A percentile compares a stretch with the other conserved stretches of the same genome.
phyloP scores from a whole-genome alignment of 2,329 filamentous ascomycete species.

The Neopestalotiopsis sp. region DNA sequence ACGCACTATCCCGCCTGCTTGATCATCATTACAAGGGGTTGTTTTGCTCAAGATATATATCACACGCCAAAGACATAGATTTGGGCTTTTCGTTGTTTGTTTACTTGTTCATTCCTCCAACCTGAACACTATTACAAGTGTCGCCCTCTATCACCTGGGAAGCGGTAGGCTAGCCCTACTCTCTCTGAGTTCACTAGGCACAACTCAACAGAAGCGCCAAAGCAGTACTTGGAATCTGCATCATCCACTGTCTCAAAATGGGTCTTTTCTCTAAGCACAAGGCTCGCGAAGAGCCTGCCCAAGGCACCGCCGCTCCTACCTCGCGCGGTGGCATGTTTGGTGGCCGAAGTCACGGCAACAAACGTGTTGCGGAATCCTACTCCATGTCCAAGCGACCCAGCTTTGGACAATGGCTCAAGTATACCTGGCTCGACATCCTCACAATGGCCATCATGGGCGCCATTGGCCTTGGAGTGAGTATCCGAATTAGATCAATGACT shows the following conservation, averaged over 20 bases:
- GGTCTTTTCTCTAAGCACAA: slow-evolving; percentile 18
- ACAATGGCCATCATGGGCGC: slow-evolving; percentile 71
- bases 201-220: too few species aligned
- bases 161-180: neutral
- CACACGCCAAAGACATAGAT: neutral
- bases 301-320: neutral
- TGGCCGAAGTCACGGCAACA: neutral
- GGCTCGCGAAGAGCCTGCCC: slow-evolving; percentile 8
- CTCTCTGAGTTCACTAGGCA: neutral
- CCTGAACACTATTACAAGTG: neutral
- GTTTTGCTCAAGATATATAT: neutral
- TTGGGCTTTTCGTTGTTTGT: neutral
- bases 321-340: slow-evolving; percentile 7
- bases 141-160: neutral
- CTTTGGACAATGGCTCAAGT: slow-evolving; percentile 74
- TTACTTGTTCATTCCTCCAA: neutral
- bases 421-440: slow-evolving; percentile 69
- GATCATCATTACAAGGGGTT: neutral
- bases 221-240: neutral
- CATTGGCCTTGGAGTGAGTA: slow-evolving; percentile 67
- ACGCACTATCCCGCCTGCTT: neutral
- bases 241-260: slow-evolving; percentile 8
- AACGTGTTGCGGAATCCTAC: slow-evolving; percentile 30
- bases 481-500: neutral
- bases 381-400: slow-evolving; percentile 57